Base-by-base conservation (phyloP, 1,284 basidiomycete genomes). In the Mycosarcoma maydis region DNA sequence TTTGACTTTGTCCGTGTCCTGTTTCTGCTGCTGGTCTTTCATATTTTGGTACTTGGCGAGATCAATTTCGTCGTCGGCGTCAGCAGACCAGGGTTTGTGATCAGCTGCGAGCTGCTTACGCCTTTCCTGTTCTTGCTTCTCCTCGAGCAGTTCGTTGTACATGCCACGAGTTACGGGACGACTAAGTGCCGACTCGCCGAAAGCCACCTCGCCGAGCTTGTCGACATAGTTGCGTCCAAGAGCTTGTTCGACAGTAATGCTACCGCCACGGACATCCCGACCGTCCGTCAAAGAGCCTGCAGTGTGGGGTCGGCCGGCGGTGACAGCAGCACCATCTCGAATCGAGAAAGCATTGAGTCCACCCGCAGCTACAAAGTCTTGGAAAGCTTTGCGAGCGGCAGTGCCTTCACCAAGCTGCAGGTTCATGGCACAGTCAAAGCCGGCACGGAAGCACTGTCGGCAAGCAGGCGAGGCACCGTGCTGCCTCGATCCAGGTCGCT, bases 371-470 rank as follows among this genome's bases (percentile, higher is more conserved):
- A 72, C 69, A 46, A 75, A 75, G 38, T 75, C 70, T 39, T 75
- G 72, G 24, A 75, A 75, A 2, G 72, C 72, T 26, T 66, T 66
- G 13, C 72, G 42, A 8, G 52, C 72, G 1, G 53, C 59, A 3
- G 72, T 75, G 8, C 66, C 70, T 29, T 72, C 55, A 2, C 72
- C 70, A 1, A 69, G 47, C 33, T 73, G 70, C n/a, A 75, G 45
- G 39, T 75, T 72, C 64, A 73, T 65, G 6, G 72, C 72, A 44
- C 65, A 73, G 39, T 75, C 72, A 20, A 75, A 75, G 4, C 72
- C 72, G 1, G 72, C 60, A 7, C 70, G 57, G 52, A 75, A 75
- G 45, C 72, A 75, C 24, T 58, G 65, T 14, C 61, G 46, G 39
- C 72, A 75, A 3, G 69, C 51, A 0, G 71, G 65, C 2, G 48